These are phyloP conservation scores for Rhododendron simsii DNA, from an alignment of 148 eudicot species.

Conservation along the genomic window DNA sequence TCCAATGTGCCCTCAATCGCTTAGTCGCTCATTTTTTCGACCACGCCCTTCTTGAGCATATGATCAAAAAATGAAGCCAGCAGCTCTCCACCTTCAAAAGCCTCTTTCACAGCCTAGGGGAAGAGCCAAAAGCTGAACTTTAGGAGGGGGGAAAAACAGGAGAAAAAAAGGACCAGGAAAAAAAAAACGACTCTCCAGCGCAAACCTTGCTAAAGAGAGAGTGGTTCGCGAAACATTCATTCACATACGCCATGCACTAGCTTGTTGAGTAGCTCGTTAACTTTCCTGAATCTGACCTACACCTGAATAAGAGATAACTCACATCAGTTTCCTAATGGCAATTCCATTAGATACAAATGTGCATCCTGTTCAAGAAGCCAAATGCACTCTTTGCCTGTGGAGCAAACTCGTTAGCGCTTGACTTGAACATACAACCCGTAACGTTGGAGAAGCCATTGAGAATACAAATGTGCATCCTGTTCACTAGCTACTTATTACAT, in stretches of 20 bases:
- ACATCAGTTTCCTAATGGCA: background rate
- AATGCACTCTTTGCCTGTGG: conserved; percentile 17
- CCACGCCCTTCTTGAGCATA: conserved; percentile 26
- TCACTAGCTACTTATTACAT: background rate
- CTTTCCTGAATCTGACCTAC: conserved; percentile 21
- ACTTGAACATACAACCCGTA: background rate
- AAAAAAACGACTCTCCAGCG: background rate
- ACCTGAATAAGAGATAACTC: conserved; percentile 12
- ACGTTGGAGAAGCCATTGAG: background rate
- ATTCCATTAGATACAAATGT: background rate
- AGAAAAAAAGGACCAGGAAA: background rate
- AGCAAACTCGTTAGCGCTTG: conserved; percentile 8
- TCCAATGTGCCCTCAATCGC: conserved; percentile 32
- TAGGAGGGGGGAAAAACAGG: background rate
- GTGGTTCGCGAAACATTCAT: conserved; percentile 27
- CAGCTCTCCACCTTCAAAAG: conserved; percentile 25
- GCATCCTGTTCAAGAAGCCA: background rate
- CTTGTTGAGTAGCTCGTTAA: conserved; percentile 38
- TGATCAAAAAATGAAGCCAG: conserved; percentile 28
- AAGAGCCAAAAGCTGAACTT: conserved; percentile 5
- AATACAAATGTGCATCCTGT: too few species aligned
- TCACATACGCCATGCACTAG: conserved; percentile 25
- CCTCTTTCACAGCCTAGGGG: conserved; percentile 27
- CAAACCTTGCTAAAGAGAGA: conserved; percentile 40
- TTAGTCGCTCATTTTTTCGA: conserved; percentile 24